Evolutionary conservation across 2,329 filamentous ascomycete genomes (phyloP).

Genomic region (Pseudopithomyces maydicus): DNA sequence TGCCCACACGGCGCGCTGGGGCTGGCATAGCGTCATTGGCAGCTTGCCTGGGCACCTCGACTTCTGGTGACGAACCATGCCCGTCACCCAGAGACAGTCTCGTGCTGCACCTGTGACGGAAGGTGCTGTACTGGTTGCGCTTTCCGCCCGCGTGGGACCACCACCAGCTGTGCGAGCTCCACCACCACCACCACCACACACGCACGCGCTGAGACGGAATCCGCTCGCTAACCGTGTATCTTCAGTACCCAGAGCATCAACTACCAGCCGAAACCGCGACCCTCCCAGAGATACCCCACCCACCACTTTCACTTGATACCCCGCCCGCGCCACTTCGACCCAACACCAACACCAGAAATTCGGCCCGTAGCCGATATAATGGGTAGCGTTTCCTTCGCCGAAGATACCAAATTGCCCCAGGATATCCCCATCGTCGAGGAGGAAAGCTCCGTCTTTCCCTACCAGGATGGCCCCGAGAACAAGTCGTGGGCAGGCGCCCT

Average conservation of each 20-base stretch:
- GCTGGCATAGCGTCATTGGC: slow-evolving; percentile 28
- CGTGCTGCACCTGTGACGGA: background rate
- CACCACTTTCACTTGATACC: slow-evolving; percentile 26
- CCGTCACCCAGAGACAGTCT: slow-evolving; percentile 13
- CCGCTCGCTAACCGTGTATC: slow-evolving; percentile 9
- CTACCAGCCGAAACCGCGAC: slow-evolving; percentile 27
- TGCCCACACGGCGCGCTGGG: slow-evolving; percentile 31
- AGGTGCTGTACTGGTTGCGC: slow-evolving; percentile 14
- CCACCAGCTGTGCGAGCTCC: slow-evolving; percentile 17
- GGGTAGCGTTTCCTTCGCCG: slow-evolving; percentile 59
- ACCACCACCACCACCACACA: background rate
- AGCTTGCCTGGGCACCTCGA: slow-evolving; percentile 19
- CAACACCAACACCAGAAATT: slow-evolving; percentile 34
- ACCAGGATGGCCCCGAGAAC: slow-evolving; percentile 76
- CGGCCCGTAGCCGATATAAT: slow-evolving; percentile 60
- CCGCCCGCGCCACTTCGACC: slow-evolving; percentile 14
- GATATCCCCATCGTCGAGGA: slow-evolving; percentile 60
- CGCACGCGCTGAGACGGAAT: background rate
- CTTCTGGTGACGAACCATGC: slow-evolving; percentile 25
- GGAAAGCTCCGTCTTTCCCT: slow-evolving; percentile 74
- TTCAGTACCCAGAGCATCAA: slow-evolving; percentile 28
- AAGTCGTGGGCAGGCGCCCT: slow-evolving; percentile 95
- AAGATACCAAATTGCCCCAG: slow-evolving; percentile 55
- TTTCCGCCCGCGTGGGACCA: slow-evolving; percentile 10
- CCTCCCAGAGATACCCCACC: slow-evolving; percentile 27